phyloP scores from a whole-genome alignment of 805 yeast species.

The Lachancea mirantina region DNA sequence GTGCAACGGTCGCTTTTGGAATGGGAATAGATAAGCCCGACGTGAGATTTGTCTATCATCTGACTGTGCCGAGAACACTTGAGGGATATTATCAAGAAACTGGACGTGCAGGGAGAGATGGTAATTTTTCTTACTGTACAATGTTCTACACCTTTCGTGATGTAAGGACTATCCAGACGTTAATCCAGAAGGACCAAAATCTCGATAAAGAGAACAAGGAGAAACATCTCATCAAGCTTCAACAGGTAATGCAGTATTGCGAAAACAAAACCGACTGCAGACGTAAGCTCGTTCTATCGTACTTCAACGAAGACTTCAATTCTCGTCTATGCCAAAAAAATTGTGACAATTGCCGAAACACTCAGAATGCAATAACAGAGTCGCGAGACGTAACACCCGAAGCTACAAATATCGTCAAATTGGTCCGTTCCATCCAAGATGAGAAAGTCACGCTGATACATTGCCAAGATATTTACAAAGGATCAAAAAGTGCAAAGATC shows the following conservation, averaged over 20 bases:
- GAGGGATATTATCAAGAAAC: slow-evolving; percentile 98
- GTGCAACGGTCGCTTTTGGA: slow-evolving; percentile 98
- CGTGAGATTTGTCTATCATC: slow-evolving; percentile 85
- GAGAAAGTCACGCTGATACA: slow-evolving; percentile 67
- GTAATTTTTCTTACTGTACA: slow-evolving; percentile 70
- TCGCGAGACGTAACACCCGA: slow-evolving; percentile 61
- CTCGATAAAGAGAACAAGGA: slow-evolving; percentile 58
- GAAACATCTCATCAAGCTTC: slow-evolving; percentile 66
- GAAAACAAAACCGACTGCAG: slow-evolving; percentile 89
- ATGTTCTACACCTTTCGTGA: slow-evolving; percentile 77
- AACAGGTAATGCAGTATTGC: slow-evolving; percentile 85
- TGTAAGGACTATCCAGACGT: slow-evolving; percentile 63
- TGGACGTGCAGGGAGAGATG: slow-evolving; percentile 98
- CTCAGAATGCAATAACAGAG: slow-evolving; percentile 36
- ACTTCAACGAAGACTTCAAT: slow-evolving; percentile 79
- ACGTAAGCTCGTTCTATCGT: slow-evolving; percentile 78
- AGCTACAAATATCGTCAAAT: slow-evolving; percentile 50
- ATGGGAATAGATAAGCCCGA: slow-evolving; percentile 98
- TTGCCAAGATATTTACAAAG: slow-evolving; percentile 77
- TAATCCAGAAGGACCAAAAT: slow-evolving; percentile 72
- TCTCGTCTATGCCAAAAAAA: slow-evolving; percentile 54
- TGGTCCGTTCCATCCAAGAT: slow-evolving; percentile 50
- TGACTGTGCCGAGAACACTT: slow-evolving; percentile 78
- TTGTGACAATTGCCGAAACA: slow-evolving; percentile 77
- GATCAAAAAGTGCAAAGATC: slow-evolving; percentile 58